Base-by-base conservation (phyloP, 495 filamentous ascomycete genomes). In the Bathelium albidoporum region DNA sequence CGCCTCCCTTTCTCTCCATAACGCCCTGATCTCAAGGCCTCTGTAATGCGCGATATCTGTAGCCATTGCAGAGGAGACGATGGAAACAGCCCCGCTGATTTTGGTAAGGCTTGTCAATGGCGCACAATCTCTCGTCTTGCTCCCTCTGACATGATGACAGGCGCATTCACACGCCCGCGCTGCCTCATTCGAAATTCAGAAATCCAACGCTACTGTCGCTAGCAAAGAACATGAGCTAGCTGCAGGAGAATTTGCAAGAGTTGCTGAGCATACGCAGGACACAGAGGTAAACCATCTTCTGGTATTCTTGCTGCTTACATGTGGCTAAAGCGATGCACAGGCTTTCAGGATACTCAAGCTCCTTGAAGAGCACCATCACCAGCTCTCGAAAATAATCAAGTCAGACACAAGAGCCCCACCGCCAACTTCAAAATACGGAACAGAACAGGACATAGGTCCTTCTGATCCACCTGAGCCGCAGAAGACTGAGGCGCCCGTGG, bases 191-290 rank as follows among this genome's bases (percentile, higher is more conserved):
- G 84, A 90, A 64, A 87, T 87, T 61, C 85, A 87, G 65, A 85
- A 85, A 32, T 79, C 87, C 12, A 88, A 91, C 66, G 87, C 88
- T 22, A 87, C 87, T 3, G 83, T 87, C 28, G 91, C 93, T 18
- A 87, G 89, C 64, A 87, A 87, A 67, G 88, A 95, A 71, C 92
- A 97, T 77, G 86, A 92, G 63, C 80, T 90, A 41, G 94, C 94
- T 24, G 94, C 94, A 1, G 88, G 86, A 59, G 89, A 96, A 69
- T 97, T 96, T 74, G 85, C 91, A 55, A 87, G 87, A 34, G 92
- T 90, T 31, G 85, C 88, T 16, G 84, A 85, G 66, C 80, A 78
- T 31, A 94, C 89, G 11, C 80, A 79, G 12, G 91, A 95, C 71
- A 77, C 79, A 62, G 94, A 97, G 79, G 85, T 86, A 68, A 44